These are phyloP conservation scores for Xanthoconium stramineum DNA, from an alignment of 768 basidiomycete genomes.

Conservation along the genomic window DNA sequence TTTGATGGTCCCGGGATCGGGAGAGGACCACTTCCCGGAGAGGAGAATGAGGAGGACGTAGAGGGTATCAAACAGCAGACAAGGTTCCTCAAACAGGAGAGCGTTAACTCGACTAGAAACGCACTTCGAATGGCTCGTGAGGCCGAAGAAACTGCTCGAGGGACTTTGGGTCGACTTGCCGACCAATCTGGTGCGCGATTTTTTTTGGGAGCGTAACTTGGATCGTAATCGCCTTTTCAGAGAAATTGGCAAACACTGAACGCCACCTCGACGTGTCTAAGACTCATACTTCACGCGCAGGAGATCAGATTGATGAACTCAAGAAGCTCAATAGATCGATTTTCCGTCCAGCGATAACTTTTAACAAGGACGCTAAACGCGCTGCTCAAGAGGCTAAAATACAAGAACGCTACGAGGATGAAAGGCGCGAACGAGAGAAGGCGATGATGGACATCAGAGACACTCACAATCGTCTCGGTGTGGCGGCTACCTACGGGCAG, in stretches of 20 bases:
- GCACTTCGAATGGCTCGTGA: conserved; percentile 92
- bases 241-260: conserved; percentile 90
- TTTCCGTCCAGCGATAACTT: conserved; percentile 87
- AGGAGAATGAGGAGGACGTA: conserved; percentile 82
- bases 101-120: conserved; percentile 84
- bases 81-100: conserved; percentile 86
- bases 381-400: conserved; percentile 83
- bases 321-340: conserved; percentile 94
- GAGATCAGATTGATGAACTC: conserved; percentile 90
- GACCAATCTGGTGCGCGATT: conserved; percentile 81
- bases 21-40: conserved; percentile 51
- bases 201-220: neutral
- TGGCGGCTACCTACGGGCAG: conserved; percentile 61
- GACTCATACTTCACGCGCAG: conserved; percentile 81
- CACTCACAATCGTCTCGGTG: conserved; percentile 80
- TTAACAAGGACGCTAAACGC: conserved; percentile 91
- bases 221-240: conserved; percentile 33
- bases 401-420: conserved; percentile 82
- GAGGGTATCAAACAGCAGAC: conserved; percentile 96
- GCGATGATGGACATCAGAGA: conserved; percentile 84
- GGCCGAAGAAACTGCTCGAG: conserved; percentile 91
- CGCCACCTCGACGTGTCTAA: conserved; percentile 92
- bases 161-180: conserved; percentile 78
- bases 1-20: conserved; percentile 57
- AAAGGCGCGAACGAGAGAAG: conserved; percentile 78